Conservation (phyloP, 371 early-diverging fungal genomes). For the Dichotomocladium elegans region DNA sequence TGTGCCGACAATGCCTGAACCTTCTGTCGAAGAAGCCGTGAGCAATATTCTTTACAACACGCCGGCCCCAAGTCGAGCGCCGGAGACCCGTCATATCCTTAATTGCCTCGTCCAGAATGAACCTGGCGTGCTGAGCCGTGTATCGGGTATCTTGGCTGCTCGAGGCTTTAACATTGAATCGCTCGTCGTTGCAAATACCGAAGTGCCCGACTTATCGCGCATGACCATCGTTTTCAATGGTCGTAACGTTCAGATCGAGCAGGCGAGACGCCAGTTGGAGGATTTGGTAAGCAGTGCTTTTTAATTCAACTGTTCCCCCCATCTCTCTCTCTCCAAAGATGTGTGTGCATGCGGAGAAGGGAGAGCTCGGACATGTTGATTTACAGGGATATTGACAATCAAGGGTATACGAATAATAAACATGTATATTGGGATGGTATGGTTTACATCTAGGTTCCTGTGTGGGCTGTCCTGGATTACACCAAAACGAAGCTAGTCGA, state of each 20-base stretch:
- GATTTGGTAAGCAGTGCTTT: conserved; percentile 83
- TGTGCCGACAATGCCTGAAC: conserved; percentile 31
- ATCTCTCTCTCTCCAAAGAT: too few relatives aligned
- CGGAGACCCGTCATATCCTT: conserved; percentile 76
- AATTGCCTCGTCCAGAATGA: conserved; percentile 95
- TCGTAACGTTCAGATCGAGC: conserved; percentile 80
- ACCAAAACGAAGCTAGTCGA: conserved; percentile 81
- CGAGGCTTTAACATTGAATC: conserved; percentile 97
- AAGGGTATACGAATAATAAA: not conserved
- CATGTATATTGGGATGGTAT: not conserved
- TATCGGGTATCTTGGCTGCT: conserved; percentile 92
- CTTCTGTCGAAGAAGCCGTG: conserved; percentile 81
- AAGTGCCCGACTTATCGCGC: conserved; percentile 87
- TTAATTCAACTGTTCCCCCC: too few relatives aligned
- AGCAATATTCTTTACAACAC: conserved; percentile 90
- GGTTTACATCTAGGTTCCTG: conserved; percentile 77
- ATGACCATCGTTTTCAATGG: conserved; percentile 95
- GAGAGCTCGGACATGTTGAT: too few relatives aligned
- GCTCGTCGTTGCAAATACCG: conserved; percentile 91
- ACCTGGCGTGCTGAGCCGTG: conserved; percentile 91
- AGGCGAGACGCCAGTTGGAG: conserved; percentile 91
- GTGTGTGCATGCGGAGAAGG: too few relatives aligned
- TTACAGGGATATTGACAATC: not conserved
- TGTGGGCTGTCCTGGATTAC: conserved; percentile 98
- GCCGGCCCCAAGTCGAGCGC: conserved; percentile 56